Evolutionary conservation across 2,329 filamentous ascomycete genomes (phyloP).

Genomic region (Juglanconis sp.): DNA sequence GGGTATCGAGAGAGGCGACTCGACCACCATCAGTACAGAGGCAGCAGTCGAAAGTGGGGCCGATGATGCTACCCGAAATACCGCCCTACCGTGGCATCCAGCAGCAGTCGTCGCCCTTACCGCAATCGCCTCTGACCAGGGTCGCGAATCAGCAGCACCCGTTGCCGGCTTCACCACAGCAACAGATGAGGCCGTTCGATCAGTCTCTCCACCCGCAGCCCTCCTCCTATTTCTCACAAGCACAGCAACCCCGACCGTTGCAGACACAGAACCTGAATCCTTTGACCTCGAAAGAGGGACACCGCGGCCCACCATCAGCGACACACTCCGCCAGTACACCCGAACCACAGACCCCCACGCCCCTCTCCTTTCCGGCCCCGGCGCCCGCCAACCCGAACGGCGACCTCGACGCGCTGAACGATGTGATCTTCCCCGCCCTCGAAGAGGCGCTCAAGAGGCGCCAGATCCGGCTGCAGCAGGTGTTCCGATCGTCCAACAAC

Average conservation of each 20-base stretch:
- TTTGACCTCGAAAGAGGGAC: constrained; percentile 16
- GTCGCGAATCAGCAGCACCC: constrained; percentile 21
- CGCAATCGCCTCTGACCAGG: constrained; percentile 19
- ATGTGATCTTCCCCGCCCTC: constrained; percentile 89
- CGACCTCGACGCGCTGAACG: constrained; percentile 81
- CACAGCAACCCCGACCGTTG: constrained; percentile 14
- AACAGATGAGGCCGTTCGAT: constrained; percentile 21
- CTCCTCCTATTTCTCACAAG: constrained; percentile 20
- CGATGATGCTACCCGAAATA: constrained; percentile 51
- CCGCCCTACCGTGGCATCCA: constrained; percentile 48
- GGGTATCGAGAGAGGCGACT: constrained; percentile 12
- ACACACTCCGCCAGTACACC: constrained; percentile 13
- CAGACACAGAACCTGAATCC: constrained; percentile 16
- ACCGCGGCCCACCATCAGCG: constrained; percentile 6
- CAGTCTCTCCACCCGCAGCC: constrained; percentile 20
- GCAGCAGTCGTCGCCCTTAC: constrained; percentile 23
- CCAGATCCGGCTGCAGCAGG: constrained; percentile 56
- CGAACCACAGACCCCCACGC: constrained; percentile 18
- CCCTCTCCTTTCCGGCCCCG: constrained; percentile 52
- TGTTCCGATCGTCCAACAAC: constrained; percentile 32
- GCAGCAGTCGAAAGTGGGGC: constrained; percentile 35
- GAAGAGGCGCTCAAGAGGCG: constrained; percentile 87
- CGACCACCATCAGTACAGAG: constrained; percentile 22
- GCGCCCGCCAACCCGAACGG: constrained; percentile 57
- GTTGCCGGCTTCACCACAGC: constrained; percentile 18